phyloP scores from a whole-genome alignment of 257 asterid species.

The Salvia rosmarinus region DNA sequence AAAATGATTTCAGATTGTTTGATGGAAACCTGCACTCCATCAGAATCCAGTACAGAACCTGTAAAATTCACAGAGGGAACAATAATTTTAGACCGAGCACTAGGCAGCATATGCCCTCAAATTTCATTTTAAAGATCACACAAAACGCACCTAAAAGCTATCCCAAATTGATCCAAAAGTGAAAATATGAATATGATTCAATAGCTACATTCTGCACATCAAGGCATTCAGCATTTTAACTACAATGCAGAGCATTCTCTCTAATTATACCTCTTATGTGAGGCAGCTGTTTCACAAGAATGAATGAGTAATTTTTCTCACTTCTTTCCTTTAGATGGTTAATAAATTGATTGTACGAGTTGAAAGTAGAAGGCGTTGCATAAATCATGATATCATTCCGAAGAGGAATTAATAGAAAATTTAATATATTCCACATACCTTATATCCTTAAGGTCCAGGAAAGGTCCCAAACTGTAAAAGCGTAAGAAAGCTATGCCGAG shows the following conservation, averaged over 20 bases:
- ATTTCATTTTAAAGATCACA: conserved; percentile 2
- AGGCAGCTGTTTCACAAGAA: background rate
- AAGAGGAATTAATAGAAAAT: background rate
- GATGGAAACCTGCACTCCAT: conserved; percentile 36
- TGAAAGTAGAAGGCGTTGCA: background rate
- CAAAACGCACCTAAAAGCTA: background rate
- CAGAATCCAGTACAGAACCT: conserved; percentile 52
- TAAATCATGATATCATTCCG: conserved; percentile 2
- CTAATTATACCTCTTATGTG: background rate
- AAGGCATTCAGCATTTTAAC: background rate
- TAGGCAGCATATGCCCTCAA: conserved; percentile 2
- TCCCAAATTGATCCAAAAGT: background rate
- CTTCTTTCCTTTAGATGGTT: background rate
- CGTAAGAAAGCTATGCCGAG: background rate
- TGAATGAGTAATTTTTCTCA: background rate
- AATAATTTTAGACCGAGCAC: background rate
- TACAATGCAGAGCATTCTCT: background rate
- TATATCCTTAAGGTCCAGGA: background rate
- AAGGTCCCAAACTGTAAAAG: background rate
- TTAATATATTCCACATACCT: background rate
- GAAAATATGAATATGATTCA: conserved; percentile 2
- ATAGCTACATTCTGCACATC: background rate
- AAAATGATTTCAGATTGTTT: conserved; percentile 77
- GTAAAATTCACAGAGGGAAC: conserved; percentile 28
- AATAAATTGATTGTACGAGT: background rate